A percentile compares a stretch with the other conserved stretches of the same genome.
Conservation (phyloP, 352 stramenopile genomes). For the Albugo candida region DNA sequence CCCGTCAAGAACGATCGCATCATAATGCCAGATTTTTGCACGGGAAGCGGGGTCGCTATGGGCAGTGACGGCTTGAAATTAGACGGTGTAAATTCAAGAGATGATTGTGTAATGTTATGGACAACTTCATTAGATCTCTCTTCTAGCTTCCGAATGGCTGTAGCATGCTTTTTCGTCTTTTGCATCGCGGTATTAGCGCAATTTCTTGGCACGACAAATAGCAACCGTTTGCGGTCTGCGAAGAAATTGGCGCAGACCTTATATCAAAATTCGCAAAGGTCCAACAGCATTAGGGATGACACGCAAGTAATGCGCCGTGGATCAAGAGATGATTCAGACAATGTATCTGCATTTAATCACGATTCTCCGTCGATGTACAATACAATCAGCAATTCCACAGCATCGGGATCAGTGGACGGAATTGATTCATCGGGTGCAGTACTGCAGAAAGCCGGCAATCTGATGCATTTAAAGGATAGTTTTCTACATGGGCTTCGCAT, state of each 20-base stretch:
- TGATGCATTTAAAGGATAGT: slow-evolving; percentile 30
- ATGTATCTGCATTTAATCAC: too few species aligned
- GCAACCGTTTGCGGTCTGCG: slow-evolving; percentile 21
- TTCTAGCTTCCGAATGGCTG: slow-evolving; percentile 15
- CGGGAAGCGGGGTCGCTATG: slow-evolving; percentile 41
- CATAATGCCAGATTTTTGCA: slow-evolving; percentile 23
- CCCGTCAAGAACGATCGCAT: background rate
- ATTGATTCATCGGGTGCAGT: too few species aligned
- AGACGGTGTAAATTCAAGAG: slow-evolving; percentile 15
- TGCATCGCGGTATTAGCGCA: slow-evolving; percentile 34
- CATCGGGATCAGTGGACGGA: too few species aligned
- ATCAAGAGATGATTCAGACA: too few species aligned
- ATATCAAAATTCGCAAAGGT: too few species aligned
- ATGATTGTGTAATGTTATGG: slow-evolving; percentile 56
- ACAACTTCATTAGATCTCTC: slow-evolving; percentile 29
- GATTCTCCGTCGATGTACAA: too few species aligned
- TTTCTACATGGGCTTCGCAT: slow-evolving; percentile 40
- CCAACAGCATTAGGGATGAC: too few species aligned
- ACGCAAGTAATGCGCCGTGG: too few species aligned
- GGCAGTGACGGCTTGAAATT: slow-evolving; percentile 33
- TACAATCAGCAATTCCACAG: too few species aligned
- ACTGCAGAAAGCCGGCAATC: too few species aligned
- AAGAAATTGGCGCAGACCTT: slow-evolving; percentile 11
- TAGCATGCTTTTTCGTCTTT: slow-evolving; percentile 28
- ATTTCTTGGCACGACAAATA: slow-evolving; percentile 24